Evolutionary conservation across 768 basidiomycete species (phyloP), one percentile per base, ranked within the genome.

Genomic region (Favolaschia claudopus): DNA sequence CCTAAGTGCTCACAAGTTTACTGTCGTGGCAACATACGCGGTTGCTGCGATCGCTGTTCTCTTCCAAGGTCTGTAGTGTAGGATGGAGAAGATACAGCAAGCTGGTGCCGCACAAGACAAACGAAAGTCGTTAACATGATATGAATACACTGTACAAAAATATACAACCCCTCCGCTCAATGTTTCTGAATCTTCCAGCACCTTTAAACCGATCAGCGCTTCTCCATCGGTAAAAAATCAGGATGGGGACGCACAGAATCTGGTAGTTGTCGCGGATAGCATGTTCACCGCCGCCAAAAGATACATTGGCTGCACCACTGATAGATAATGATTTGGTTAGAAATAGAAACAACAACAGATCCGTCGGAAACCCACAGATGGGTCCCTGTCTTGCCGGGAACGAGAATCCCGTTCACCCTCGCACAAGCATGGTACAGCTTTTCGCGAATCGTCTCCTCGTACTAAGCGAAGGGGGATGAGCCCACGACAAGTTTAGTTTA

Each of bases 181-280:
- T n/a, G n/a, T n/a, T n/a, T n/a, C n/a, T n/a, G n/a, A n/a, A n/a
- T n/a, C n/a, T n/a, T n/a, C n/a, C n/a, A n/a, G n/a, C n/a, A n/a
- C n/a, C n/a, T n/a, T n/a, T n/a, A n/a, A n/a, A n/a, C n/a, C n/a
- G n/a, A n/a, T n/a, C n/a, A n/a, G n/a, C n/a, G n/a, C n/a, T n/a
- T n/a, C n/a, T n/a, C n/a, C n/a, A n/a, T n/a, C n/a, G n/a, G n/a
- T n/a, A n/a, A n/a, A n/a, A n/a, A n/a, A n/a, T n/a, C n/a, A n/a
- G n/a, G n/a, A n/a, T n/a, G n/a, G n/a, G n/a, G n/a, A 77, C 83
- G 51, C 55, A 84, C 84, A 85, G 64, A 38, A 85, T 80, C 19
- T 82, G 77, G 60, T 85, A 82, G 39, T 78, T 65, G 19, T 82
- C 75, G 8, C 63, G 65, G 38, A 81, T 58, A n/a, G 65, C 32